phyloP scores from a whole-genome alignment of 768 basidiomycete species.

The Rhizopogon rudus region DNA sequence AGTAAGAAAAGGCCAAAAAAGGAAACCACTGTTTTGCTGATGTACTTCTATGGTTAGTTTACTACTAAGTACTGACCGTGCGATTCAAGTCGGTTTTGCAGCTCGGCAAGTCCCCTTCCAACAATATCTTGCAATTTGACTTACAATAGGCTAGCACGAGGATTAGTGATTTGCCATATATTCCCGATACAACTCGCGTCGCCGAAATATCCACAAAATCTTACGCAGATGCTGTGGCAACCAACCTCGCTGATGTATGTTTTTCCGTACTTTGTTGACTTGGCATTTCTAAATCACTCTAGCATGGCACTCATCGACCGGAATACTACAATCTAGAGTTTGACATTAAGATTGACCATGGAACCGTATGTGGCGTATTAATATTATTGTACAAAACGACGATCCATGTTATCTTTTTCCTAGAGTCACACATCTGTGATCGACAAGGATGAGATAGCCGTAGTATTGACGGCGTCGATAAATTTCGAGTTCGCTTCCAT shows the following conservation, averaged over 20 bases:
- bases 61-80: constrained; percentile 1
- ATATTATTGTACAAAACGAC: constrained; percentile 1
- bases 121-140: neutral
- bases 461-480: constrained; percentile 82
- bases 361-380: constrained; percentile 55
- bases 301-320: constrained; percentile 79
- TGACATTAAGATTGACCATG: constrained; percentile 77
- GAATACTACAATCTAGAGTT: constrained; percentile 83
- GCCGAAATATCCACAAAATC: constrained; percentile 61
- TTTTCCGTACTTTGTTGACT: constrained; percentile 1
- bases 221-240: constrained; percentile 55
- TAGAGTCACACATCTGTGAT: constrained; percentile 84
- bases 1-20: too few species aligned
- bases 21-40: too few species aligned
- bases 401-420: constrained; percentile 4
- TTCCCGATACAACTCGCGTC: constrained; percentile 52
- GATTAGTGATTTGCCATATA: constrained; percentile 69
- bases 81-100: constrained; percentile 54
- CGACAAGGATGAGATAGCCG: constrained; percentile 84
- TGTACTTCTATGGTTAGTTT: constrained; percentile 6
- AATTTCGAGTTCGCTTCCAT: constrained; percentile 88
- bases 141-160: constrained; percentile 53
- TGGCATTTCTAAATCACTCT: constrained; percentile 7
- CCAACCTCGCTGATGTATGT: constrained; percentile 80
- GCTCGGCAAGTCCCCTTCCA: constrained; percentile 37